phyloP scores from a whole-genome alignment of 2,329 filamentous ascomycete genomes.

The Acarospora socialis region DNA sequence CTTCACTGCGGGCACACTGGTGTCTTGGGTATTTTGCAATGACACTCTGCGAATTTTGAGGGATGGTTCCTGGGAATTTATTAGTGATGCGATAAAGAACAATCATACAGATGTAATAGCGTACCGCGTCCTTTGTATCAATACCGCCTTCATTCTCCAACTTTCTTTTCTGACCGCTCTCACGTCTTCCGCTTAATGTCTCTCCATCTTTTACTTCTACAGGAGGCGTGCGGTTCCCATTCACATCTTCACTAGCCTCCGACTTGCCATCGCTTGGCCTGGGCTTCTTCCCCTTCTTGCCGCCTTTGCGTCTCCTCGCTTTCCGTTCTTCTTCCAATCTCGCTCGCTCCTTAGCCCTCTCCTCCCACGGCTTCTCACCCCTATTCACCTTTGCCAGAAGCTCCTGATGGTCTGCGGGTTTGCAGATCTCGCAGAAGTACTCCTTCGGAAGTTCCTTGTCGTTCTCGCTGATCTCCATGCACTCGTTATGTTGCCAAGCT shows the following conservation, averaged over 20 bases:
- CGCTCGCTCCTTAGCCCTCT: constrained; percentile 47
- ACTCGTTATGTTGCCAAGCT: constrained; percentile 96
- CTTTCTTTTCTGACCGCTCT: constrained; percentile 10
- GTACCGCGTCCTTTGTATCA: constrained; percentile 8
- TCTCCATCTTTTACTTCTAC: constrained; percentile 14
- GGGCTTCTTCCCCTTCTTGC: constrained; percentile 41
- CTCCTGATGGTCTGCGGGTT: constrained; percentile 67
- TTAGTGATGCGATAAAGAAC: constrained; percentile 1
- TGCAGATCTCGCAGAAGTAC: constrained; percentile 89
- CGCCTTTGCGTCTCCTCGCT: constrained; percentile 44
- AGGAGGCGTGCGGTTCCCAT: constrained; percentile 12
- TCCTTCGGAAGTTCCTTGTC: constrained; percentile 61
- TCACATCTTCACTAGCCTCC: constrained; percentile 29
- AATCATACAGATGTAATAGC: constrained; percentile 9
- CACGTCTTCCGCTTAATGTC: not conserved
- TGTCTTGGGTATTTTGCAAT: constrained; percentile 16
- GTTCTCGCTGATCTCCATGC: constrained; percentile 71
- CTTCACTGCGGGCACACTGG: constrained; percentile 16
- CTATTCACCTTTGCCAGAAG: constrained; percentile 63
- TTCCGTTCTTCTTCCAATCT: constrained; percentile 44
- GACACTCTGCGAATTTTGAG: constrained; percentile 28
- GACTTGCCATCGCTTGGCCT: constrained; percentile 51
- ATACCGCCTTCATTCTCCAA: constrained; percentile 7
- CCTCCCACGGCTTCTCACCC: constrained; percentile 81
- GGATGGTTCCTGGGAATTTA: constrained; percentile 24